phyloP scores from a whole-genome alignment of 148 eudicot species.

The Arbutus unedo region DNA sequence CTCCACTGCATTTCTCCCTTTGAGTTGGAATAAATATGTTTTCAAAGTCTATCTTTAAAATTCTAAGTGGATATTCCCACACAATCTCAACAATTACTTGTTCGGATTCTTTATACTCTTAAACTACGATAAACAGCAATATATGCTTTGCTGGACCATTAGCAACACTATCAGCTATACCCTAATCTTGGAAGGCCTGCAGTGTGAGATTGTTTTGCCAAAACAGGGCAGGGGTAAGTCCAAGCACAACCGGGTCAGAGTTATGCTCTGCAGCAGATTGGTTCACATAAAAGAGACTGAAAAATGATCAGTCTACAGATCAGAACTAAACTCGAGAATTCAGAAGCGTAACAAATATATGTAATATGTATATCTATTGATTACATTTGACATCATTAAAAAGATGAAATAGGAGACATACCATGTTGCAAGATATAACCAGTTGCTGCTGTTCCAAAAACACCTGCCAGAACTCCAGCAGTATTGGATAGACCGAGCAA shows the following conservation, averaged over 20 bases:
- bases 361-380: background rate
- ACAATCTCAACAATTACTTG: too few species aligned
- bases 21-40: too few species aligned
- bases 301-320: background rate
- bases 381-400: background rate
- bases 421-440: slow-evolving; percentile 98
- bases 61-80: too few species aligned
- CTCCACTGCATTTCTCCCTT: too few species aligned
- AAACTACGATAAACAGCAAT: background rate
- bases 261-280: background rate
- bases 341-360: background rate
- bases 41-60: too few species aligned
- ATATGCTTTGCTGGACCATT: background rate
- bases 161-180: background rate
- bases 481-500: slow-evolving; percentile 90
- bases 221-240: background rate
- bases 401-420: slow-evolving; percentile 24
- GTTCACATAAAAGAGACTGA: background rate
- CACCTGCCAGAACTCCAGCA: slow-evolving; percentile 96
- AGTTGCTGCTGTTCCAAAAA: slow-evolving; percentile 88
- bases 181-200: background rate
- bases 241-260: background rate
- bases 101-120: background rate
- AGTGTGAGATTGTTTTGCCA: background rate
- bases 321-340: background rate